Percentiles rank a stretch among this genome's conserved stretches.
These are phyloP conservation scores for Lachnellula hyalina DNA, from an alignment of 2,329 filamentous ascomycete genomes.

Conservation along the genomic window DNA sequence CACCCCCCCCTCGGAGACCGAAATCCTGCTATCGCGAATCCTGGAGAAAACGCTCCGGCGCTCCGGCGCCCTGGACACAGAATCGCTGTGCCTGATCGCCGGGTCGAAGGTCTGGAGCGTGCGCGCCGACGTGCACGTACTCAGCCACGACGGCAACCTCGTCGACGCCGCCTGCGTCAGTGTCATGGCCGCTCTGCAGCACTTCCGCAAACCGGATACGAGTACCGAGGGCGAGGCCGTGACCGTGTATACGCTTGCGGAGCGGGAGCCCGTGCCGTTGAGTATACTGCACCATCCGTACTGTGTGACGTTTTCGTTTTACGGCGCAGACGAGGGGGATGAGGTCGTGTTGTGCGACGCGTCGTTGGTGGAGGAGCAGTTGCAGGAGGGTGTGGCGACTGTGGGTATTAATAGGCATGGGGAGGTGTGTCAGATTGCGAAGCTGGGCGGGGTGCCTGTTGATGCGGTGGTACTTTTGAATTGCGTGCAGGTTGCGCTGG, in stretches of 20 bases:
- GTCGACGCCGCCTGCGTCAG: slow-evolving; percentile 82
- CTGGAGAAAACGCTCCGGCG: slow-evolving; percentile 93
- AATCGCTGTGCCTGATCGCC: slow-evolving; percentile 89
- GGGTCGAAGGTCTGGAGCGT: slow-evolving; percentile 89
- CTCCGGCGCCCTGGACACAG: slow-evolving; percentile 87
- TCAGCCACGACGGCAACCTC: slow-evolving; percentile 86
- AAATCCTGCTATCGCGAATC: slow-evolving; percentile 78
- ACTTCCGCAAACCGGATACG: slow-evolving; percentile 88
- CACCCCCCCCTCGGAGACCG: slow-evolving; percentile 71
- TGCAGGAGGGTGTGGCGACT: slow-evolving; percentile 67
- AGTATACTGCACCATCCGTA: slow-evolving; percentile 90
- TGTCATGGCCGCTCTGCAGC: slow-evolving; percentile 79
- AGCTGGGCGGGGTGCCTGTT: slow-evolving; percentile 77
- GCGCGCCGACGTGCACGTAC: slow-evolving; percentile 84
- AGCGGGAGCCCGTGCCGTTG: slow-evolving; percentile 84
- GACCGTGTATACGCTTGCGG: slow-evolving; percentile 76
- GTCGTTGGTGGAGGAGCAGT: slow-evolving; percentile 68
- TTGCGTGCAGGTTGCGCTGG: slow-evolving; percentile 68
- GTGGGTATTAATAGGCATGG: slow-evolving; percentile 51
- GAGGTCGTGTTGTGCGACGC: slow-evolving; percentile 69
- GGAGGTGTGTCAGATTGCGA: slow-evolving; percentile 53
- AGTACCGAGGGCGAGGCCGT: slow-evolving; percentile 78
- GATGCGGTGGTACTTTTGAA: slow-evolving; percentile 74
- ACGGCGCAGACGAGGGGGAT: slow-evolving; percentile 56
- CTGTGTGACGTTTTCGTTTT: slow-evolving; percentile 86